Conservation (phyloP, 2,329 filamentous ascomycete species). For the Graphiopsis chlorocephala region DNA sequence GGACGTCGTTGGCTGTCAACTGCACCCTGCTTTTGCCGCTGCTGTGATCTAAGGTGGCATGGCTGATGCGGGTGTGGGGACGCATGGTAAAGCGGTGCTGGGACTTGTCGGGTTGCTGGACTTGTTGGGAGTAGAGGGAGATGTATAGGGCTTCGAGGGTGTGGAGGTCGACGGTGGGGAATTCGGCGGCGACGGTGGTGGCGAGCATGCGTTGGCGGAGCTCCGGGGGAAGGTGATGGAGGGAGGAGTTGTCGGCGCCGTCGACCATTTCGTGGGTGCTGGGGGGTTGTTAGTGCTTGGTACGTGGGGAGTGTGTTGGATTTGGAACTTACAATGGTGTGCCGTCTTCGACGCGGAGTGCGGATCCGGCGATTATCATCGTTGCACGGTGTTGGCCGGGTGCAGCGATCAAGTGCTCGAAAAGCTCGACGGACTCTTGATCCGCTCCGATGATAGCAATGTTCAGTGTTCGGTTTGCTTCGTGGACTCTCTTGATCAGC, state of each 20-base stretch:
- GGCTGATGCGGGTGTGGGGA: slow-evolving; percentile 20
- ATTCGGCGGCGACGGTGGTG: slow-evolving; percentile 9
- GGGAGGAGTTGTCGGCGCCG: slow-evolving; percentile 13
- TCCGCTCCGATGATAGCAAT: slow-evolving; percentile 27
- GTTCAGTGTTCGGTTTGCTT: slow-evolving; percentile 18
- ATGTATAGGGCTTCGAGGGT: slow-evolving; percentile 26
- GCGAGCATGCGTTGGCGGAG: slow-evolving; percentile 19
- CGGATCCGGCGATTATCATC: slow-evolving; percentile 25
- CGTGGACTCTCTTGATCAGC: slow-evolving; percentile 21
- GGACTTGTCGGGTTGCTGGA: slow-evolving; percentile 19
- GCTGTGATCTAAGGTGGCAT: background rate
- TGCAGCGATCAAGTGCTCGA: slow-evolving; percentile 23
- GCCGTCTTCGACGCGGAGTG: slow-evolving; percentile 24
- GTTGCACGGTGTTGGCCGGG: slow-evolving; percentile 23
- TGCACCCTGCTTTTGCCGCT: slow-evolving; percentile 16
- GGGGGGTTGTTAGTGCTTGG: background rate
- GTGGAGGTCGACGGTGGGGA: slow-evolving; percentile 23
- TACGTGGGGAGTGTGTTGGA: background rate
- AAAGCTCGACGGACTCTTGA: slow-evolving; percentile 27
- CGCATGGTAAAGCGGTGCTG: slow-evolving; percentile 25
- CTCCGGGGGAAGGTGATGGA: slow-evolving; percentile 22
- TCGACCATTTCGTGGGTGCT: slow-evolving; percentile 19
- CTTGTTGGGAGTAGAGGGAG: slow-evolving; percentile 26
- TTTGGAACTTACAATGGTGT: slow-evolving; percentile 21
- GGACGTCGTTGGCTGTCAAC: slow-evolving; percentile 18